phyloP scores from a whole-genome alignment of 345 rosid species.

The Chamaenerion angustifolium region DNA sequence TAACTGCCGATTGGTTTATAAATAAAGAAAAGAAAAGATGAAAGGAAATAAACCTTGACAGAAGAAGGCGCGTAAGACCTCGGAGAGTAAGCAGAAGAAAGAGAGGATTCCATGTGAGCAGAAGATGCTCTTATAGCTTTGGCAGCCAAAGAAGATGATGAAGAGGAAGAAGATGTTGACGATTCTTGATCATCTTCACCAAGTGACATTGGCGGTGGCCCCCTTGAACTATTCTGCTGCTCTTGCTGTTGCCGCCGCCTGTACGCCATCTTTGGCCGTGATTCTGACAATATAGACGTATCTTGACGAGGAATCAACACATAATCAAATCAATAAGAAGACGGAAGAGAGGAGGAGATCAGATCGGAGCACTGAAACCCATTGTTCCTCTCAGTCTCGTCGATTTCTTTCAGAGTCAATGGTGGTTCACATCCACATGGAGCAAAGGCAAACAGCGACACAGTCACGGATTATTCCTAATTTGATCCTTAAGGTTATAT shows the following conservation, averaged over 20 bases:
- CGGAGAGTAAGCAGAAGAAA: conserved; percentile 43
- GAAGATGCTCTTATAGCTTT: conserved; percentile 82
- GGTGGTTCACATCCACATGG: too few species aligned
- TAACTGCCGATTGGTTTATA: background rate
- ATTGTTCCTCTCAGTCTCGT: too few species aligned
- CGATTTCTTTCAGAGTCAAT: too few species aligned
- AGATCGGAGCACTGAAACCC: too few species aligned
- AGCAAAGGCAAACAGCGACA: too few species aligned
- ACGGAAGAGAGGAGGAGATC: too few species aligned
- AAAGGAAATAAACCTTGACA: background rate
- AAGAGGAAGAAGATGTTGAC: conserved; percentile 20
- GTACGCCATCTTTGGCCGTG: background rate
- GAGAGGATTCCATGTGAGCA: conserved; percentile 53
- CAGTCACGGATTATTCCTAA: too few species aligned
- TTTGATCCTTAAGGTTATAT: too few species aligned
- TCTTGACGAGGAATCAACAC: too few species aligned
- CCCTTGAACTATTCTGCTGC: conserved; percentile 1
- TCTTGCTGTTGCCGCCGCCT: conserved; percentile 4
- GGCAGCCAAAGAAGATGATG: conserved; percentile 44
- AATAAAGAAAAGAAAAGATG: background rate
- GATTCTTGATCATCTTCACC: background rate
- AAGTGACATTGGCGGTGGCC: conserved; percentile 1
- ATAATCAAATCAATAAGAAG: too few species aligned
- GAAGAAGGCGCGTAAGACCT: conserved; percentile 13
- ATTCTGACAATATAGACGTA: too few species aligned